Conservation (phyloP, 2,329 filamentous ascomycete species). For the Colletotrichum gigasporum region DNA sequence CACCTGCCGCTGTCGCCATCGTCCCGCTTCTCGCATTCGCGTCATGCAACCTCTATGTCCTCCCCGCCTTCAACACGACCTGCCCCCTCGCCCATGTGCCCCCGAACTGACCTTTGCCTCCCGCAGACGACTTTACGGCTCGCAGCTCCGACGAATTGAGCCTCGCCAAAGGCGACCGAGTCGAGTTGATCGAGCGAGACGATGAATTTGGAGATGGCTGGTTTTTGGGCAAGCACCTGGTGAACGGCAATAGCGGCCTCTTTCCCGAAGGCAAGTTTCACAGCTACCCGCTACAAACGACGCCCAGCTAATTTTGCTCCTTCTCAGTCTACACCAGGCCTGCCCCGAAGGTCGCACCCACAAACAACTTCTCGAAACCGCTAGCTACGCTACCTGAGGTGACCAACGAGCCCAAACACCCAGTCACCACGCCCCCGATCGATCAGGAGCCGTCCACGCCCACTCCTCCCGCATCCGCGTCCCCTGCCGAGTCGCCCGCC, state of each 20-base stretch:
- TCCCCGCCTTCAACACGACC: slow-evolving; percentile 20
- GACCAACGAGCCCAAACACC: slow-evolving; percentile 36
- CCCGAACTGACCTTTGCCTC: slow-evolving; percentile 6
- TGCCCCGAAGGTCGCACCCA: slow-evolving; percentile 55
- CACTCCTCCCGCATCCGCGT: slow-evolving; percentile 31
- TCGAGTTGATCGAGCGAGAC: slow-evolving; percentile 85
- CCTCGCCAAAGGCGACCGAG: slow-evolving; percentile 83
- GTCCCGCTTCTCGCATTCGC: slow-evolving; percentile 13
- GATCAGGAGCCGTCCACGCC: background rate
- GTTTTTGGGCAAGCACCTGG: slow-evolving; percentile 81
- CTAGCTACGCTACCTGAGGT: slow-evolving; percentile 42
- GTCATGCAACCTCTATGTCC: slow-evolving; percentile 15
- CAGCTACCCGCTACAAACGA: slow-evolving; percentile 29
- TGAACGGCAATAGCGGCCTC: slow-evolving; percentile 78
- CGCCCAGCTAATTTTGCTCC: slow-evolving; percentile 3
- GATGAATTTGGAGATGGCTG: slow-evolving; percentile 91
- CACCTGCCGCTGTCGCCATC: background rate
- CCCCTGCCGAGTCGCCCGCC: slow-evolving; percentile 42
- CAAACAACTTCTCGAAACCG: slow-evolving; percentile 42
- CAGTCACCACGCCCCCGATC: slow-evolving; percentile 14
- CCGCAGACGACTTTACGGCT: slow-evolving; percentile 86
- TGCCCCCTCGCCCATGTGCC: background rate
- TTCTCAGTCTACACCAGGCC: slow-evolving; percentile 70
- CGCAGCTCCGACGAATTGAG: slow-evolving; percentile 94
- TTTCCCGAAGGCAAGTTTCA: slow-evolving; percentile 79